These are phyloP conservation scores for Thecaphora frezii DNA, from an alignment of 1,284 basidiomycete genomes.

Conservation along the genomic window DNA sequence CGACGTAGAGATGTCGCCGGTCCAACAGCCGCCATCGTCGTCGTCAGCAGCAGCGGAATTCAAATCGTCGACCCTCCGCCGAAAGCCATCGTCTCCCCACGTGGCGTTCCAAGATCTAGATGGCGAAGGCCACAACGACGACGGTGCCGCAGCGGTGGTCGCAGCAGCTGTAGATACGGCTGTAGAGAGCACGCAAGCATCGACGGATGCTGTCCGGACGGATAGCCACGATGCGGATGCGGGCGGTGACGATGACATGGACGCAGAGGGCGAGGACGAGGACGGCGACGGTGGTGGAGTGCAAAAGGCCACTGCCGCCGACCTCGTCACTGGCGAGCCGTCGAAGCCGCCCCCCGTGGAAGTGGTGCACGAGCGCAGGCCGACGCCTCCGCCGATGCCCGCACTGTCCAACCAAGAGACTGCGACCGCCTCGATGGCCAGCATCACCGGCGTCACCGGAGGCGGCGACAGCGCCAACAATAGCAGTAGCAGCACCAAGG, in stretches of 20 bases:
- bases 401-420: slow-evolving; percentile 5
- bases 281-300: slow-evolving; percentile 14
- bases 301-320: slow-evolving; percentile 27
- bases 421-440: background rate
- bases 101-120: background rate
- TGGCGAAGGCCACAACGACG: slow-evolving; percentile 26
- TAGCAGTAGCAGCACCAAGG: too few relatives aligned
- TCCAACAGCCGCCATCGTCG: too few relatives aligned
- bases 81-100: background rate
- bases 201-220: too few relatives aligned
- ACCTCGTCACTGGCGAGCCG: slow-evolving; percentile 30
- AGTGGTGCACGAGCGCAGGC: slow-evolving; percentile 32
- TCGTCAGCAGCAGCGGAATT: too few relatives aligned
- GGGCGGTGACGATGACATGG: slow-evolving; percentile 24
- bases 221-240: slow-evolving; percentile 43
- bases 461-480: background rate
- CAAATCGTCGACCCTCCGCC: too few relatives aligned
- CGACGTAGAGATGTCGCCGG: background rate
- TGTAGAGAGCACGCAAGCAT: slow-evolving; percentile 27
- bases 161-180: slow-evolving; percentile 45
- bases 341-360: slow-evolving; percentile 26
- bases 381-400: slow-evolving; percentile 30
- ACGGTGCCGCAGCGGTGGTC: slow-evolving; percentile 41
- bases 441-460: background rate
- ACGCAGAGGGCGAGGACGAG: slow-evolving; percentile 34